Base-by-base conservation (phyloP, 2,329 filamentous ascomycete genomes). In the Calonectria honghensis region DNA sequence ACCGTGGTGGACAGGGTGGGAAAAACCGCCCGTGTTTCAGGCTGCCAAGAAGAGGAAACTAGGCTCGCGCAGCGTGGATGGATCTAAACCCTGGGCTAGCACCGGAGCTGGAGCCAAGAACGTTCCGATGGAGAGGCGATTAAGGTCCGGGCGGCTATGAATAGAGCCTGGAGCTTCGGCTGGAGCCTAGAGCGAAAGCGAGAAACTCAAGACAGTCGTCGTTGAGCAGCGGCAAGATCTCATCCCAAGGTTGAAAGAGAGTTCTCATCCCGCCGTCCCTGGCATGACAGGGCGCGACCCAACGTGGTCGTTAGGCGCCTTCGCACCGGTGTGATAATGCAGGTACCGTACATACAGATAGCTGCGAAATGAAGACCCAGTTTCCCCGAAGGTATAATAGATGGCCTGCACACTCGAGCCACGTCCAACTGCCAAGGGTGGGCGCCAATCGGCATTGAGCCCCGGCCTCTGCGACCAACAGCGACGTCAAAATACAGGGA, bases 281-380 rank as follows among this genome's bases (percentile, higher is more conserved):
- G 57, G 14, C 57, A 29, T 63, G 27, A 20, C 27, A 31, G 9
- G 51, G 51, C 29, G 16, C 24, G 51, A 24, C 45, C 20, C 45
- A 13, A 48, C 45, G 13, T 14, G 35, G 4, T n/a, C 20, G 37
- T 27, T 18, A 63, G 32, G 57, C 37, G 35, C 37, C 65, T 75
- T 78, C 68, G 63, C 50, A 31, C 77, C 74, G 75, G 75, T 76
- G 16, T 63, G 57, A 63, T 63, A 41, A 63, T 63, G 57, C 57
- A 63, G 57, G 57, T 63, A 63, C 57, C 57, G 37, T 63, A 63
- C 57, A 63, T 63, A 41, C 57, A 63, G 64, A 72, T 57, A 59
- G 31, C 54, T 37, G 35, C 39, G 57, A 50, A 79, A 63, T 63
- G 57, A 63, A 39, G 57, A 29, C 57, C 57, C 57, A 20, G 41